Percentiles rank a stretch among this genome's conserved stretches.
Evolutionary conservation across 2,329 filamentous ascomycete species (phyloP).

Genomic region (Scedosporium aurantiacum): DNA sequence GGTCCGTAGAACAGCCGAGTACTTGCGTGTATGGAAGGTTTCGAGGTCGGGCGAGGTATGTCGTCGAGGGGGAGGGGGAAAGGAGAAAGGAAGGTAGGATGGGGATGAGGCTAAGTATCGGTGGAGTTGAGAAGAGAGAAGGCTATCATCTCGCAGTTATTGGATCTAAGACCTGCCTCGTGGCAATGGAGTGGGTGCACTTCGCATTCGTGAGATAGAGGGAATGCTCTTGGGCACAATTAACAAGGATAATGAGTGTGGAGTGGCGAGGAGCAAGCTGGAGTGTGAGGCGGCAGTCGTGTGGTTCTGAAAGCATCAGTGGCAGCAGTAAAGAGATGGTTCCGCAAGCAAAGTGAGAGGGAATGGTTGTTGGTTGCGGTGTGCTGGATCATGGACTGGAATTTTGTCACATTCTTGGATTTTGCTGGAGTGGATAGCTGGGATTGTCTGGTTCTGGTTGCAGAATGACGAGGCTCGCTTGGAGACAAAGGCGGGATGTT

Average conservation of each 20-base stretch:
- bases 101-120: neutral
- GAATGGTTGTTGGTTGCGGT: neutral
- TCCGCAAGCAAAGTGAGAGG: neutral
- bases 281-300: neutral
- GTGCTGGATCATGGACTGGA: neutral
- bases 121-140: neutral
- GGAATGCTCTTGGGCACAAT: neutral
- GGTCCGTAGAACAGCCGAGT: too few species aligned
- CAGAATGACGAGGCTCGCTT: neutral
- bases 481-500: neutral
- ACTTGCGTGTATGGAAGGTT: too few species aligned
- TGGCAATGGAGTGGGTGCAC: neutral
- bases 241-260: neutral
- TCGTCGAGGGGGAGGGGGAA: too few species aligned
- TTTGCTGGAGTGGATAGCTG: neutral
- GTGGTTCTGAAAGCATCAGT: slow-evolving; percentile 6
- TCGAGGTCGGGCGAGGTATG: too few species aligned
- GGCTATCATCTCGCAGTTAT: neutral
- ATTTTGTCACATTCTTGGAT: slow-evolving; percentile 4
- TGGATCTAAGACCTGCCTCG: neutral
- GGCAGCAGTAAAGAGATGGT: neutral
- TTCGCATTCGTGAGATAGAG: neutral
- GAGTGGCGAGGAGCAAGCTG: neutral
- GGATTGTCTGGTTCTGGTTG: neutral
- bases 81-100: neutral